phyloP scores from a whole-genome alignment of 1,284 basidiomycete genomes.

The Meripilus lineatus region DNA sequence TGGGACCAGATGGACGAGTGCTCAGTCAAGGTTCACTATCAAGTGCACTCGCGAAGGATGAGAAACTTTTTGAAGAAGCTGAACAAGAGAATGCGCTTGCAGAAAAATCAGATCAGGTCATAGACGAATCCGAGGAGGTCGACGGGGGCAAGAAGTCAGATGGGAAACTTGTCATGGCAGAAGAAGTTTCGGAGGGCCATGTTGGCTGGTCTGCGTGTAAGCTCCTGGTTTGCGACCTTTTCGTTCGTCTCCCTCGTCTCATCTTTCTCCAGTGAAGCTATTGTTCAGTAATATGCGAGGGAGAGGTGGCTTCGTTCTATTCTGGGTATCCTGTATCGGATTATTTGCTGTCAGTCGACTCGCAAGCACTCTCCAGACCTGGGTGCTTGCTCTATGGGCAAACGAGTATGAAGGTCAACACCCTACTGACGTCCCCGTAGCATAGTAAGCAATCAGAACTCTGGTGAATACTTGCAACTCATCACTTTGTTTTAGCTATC shows the following conservation, averaged over 20 bases:
- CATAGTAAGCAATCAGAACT: conserved; percentile 7
- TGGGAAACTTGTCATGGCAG: conserved; percentile 51
- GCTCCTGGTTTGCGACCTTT: conserved; percentile 14
- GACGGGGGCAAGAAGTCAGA: conserved; percentile 20
- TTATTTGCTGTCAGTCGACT: conserved; percentile 13
- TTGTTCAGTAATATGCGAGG: conserved; percentile 27
- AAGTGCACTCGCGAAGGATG: conserved; percentile 38
- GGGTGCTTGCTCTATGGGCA: conserved; percentile 15
- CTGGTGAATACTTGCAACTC: conserved; percentile 6
- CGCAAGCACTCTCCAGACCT: conserved; percentile 7
- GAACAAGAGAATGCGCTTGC: conserved; percentile 35
- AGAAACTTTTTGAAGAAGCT: conserved; percentile 34
- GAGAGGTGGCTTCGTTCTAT: conserved; percentile 15
- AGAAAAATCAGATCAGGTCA: conserved; percentile 35
- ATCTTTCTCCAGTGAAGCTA: conserved; percentile 20
- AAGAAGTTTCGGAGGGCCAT: conserved; percentile 55
- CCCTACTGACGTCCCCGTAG: conserved; percentile 35
- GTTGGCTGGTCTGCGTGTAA: conserved; percentile 43
- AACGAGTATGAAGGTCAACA: conserved; percentile 42
- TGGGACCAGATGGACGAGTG: conserved; percentile 49
- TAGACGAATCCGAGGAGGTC: conserved; percentile 30
- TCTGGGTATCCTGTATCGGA: conserved; percentile 27
- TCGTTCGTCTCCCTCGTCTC: conserved; percentile 3
- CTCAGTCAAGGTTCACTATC: conserved; percentile 42
- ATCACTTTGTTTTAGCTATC: conserved; percentile 25